phyloP scores from a whole-genome alignment of 306 rosid species.

The Fragaria iinumae region DNA sequence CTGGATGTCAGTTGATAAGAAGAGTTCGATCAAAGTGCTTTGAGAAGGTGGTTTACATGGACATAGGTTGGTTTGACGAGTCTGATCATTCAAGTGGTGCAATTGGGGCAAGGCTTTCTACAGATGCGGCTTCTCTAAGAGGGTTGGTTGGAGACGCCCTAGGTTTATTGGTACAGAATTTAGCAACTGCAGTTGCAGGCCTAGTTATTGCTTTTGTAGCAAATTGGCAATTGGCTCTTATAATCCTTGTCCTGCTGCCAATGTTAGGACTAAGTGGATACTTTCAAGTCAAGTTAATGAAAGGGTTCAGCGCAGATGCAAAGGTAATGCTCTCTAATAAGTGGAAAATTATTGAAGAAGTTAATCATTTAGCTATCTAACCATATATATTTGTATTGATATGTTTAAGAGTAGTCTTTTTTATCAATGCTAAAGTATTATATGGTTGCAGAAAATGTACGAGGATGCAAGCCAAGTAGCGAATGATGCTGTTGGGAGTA shows the following conservation, averaged over 20 bases:
- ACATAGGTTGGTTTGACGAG: constrained; percentile 73
- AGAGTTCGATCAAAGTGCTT: constrained; percentile 66
- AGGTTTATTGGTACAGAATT: constrained; percentile 57
- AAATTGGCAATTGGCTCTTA: constrained; percentile 13
- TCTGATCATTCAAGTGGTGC: constrained; percentile 71
- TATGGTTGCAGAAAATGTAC: background rate
- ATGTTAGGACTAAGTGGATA: background rate
- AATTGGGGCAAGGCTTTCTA: constrained; percentile 76
- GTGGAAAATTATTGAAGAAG: background rate
- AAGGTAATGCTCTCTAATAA: background rate
- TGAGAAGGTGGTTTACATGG: constrained; percentile 70
- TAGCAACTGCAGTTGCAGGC: constrained; percentile 9
- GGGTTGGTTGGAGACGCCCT: constrained; percentile 73
- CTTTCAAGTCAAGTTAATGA: background rate
- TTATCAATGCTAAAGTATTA: background rate
- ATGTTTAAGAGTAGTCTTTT: background rate
- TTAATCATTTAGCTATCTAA: background rate
- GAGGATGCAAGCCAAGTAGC: constrained; percentile 67
- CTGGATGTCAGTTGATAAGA: constrained; percentile 63
- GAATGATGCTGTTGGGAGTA: constrained; percentile 65
- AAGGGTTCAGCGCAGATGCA: constrained; percentile 22
- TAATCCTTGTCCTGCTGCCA: background rate
- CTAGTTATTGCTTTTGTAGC: constrained; percentile 5
- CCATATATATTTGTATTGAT: background rate
- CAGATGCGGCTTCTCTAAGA: constrained; percentile 66